Evolutionary conservation across 2,329 filamentous ascomycete species (phyloP).

Genomic region (Stachybotrys chartarum): DNA sequence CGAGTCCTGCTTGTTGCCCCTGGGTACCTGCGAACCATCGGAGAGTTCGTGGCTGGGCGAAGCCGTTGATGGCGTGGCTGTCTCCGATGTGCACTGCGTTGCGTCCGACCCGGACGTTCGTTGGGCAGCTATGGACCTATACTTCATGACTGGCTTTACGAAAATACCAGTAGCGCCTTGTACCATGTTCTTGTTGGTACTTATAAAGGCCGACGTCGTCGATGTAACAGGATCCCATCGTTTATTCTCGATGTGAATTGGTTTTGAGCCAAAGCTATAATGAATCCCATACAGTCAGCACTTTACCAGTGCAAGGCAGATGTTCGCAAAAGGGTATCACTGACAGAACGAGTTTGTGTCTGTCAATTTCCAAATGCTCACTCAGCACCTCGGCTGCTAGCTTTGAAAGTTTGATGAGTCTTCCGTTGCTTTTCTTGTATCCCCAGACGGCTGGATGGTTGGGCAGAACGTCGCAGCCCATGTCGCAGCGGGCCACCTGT

Average conservation of each 20-base stretch:
- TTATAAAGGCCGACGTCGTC: neutral
- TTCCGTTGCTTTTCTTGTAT: neutral
- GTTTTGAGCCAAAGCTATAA: neutral
- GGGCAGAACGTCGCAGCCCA: neutral
- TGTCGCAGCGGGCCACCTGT: neutral
- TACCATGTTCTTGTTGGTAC: neutral
- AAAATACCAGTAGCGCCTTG: neutral
- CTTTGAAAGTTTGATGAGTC: neutral
- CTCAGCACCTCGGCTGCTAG: neutral
- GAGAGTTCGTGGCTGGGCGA: neutral
- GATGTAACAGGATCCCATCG: neutral
- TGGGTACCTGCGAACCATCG: neutral
- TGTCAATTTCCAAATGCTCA: neutral
- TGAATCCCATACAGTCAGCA: neutral
- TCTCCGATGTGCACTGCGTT: neutral
- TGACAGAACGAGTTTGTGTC: neutral
- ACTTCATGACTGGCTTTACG: neutral
- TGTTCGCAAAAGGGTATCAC: neutral
- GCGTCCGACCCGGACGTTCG: neutral
- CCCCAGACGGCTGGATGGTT: neutral
- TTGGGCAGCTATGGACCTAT: neutral
- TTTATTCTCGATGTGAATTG: neutral
- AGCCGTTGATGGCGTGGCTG: neutral
- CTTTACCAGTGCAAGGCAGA: neutral
- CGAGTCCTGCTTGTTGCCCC: neutral